A percentile compares a stretch with the other conserved stretches of the same genome.
phyloP scores from a whole-genome alignment of 495 filamentous ascomycete species.

The Penicillium canariense region DNA sequence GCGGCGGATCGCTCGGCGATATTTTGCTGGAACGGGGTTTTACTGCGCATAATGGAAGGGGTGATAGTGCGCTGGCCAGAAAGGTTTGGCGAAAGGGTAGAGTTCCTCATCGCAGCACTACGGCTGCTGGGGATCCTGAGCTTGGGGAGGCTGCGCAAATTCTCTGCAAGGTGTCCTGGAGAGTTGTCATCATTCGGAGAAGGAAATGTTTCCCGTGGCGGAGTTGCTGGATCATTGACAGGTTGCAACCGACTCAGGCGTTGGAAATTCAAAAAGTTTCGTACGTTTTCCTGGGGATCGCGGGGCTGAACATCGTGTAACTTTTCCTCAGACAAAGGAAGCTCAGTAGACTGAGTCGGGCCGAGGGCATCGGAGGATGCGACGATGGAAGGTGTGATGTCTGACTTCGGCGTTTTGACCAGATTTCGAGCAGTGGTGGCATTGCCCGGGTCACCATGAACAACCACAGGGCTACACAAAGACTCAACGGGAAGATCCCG shows the following conservation, averaged over 20 bases:
- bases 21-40: background rate
- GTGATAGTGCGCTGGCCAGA: constrained; percentile 26
- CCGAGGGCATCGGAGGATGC: constrained; percentile 90
- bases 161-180: constrained; percentile 25
- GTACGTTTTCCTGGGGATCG: constrained; percentile 89
- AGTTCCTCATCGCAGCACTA: background rate
- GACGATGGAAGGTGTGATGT: constrained; percentile 65
- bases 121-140: background rate
- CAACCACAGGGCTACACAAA: constrained; percentile 30
- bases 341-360: constrained; percentile 49
- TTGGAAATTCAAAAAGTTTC: constrained; percentile 82
- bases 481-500: constrained; percentile 18
- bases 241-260: constrained; percentile 47
- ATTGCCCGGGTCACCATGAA: constrained; percentile 72
- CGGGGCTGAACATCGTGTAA: constrained; percentile 63
- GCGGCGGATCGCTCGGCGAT: no score
- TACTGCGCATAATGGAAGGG: constrained; percentile 15
- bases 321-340: constrained; percentile 67
- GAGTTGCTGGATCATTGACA: constrained; percentile 39
- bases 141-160: constrained; percentile 55
- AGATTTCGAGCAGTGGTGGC: constrained; percentile 54
- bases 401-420: constrained; percentile 31
- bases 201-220: constrained; percentile 46
- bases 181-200: constrained; percentile 40
- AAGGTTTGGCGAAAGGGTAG: background rate